phyloP scores from a whole-genome alignment of 768 basidiomycete species.

The Russula earlei region DNA sequence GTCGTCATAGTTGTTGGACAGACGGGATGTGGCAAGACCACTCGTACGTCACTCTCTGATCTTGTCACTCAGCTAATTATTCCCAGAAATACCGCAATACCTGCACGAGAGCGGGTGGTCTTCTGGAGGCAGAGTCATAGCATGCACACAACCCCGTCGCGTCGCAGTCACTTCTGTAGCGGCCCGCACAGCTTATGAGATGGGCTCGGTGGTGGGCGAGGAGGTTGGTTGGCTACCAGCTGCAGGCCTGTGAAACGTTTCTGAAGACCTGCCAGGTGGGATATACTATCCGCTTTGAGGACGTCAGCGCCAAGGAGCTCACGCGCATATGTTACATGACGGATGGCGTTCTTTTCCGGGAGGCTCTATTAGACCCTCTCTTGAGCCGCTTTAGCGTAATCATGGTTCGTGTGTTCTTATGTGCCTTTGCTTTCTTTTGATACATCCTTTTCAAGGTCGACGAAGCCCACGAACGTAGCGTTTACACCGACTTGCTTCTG shows the following conservation, averaged over 20 bases:
- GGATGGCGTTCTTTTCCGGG: slow-evolving; percentile 96
- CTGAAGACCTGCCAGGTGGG: slow-evolving; percentile 78
- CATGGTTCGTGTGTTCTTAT: slow-evolving; percentile 52
- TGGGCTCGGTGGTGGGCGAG: slow-evolving; percentile 81
- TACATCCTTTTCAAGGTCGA: slow-evolving; percentile 58
- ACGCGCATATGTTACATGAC: slow-evolving; percentile 95
- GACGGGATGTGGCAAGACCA: slow-evolving; percentile 97
- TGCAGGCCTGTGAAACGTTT: slow-evolving; percentile 93
- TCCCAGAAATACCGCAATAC: slow-evolving; percentile 87
- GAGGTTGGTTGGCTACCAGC: slow-evolving; percentile 53
- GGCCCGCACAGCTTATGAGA: slow-evolving; percentile 81
- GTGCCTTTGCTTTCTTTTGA: neutral
- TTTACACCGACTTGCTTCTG: slow-evolving; percentile 91
- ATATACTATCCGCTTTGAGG: slow-evolving; percentile 95
- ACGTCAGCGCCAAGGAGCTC: slow-evolving; percentile 72
- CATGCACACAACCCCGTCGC: slow-evolving; percentile 86
- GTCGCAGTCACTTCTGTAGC: slow-evolving; percentile 96
- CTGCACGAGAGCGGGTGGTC: slow-evolving; percentile 93
- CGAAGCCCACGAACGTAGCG: slow-evolving; percentile 92
- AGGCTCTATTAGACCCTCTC: slow-evolving; percentile 85
- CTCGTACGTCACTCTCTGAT: slow-evolving; percentile 49
- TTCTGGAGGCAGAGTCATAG: slow-evolving; percentile 69
- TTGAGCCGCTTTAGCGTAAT: slow-evolving; percentile 90
- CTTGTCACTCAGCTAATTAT: neutral
- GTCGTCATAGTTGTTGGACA: slow-evolving; percentile 88